These are phyloP conservation scores for Ceratocystis papillata DNA, from an alignment of 2,329 filamentous ascomycete species.

Conservation along the genomic window DNA sequence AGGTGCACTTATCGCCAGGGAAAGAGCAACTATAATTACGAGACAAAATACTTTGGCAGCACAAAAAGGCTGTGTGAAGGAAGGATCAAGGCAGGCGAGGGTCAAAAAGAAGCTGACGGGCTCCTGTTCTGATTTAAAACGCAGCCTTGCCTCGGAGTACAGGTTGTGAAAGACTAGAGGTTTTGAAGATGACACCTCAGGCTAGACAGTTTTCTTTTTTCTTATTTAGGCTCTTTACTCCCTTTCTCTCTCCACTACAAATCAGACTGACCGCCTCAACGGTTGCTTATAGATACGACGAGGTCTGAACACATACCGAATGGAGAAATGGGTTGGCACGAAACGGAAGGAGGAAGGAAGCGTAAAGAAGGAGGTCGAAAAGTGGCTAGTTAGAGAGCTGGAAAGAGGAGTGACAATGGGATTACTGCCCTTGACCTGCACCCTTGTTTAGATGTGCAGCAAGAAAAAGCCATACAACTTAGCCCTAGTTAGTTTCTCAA, in stretches of 20 bases:
- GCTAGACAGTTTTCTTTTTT: too few species aligned
- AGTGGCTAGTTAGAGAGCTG: background rate
- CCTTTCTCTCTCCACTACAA: background rate
- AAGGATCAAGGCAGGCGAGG: background rate
- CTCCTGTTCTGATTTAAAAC: background rate
- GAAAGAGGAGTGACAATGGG: background rate
- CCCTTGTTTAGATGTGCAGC: background rate
- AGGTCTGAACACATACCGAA: background rate
- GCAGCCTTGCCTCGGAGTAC: background rate
- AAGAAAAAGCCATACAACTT: background rate
- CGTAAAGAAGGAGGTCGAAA: background rate
- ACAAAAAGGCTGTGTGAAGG: background rate
- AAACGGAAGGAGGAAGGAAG: background rate
- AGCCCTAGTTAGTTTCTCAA: background rate
- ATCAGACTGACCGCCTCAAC: constrained; percentile 1
- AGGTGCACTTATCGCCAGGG: too few species aligned
- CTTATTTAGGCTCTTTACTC: too few species aligned
- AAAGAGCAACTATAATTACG: background rate
- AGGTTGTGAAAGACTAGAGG: background rate
- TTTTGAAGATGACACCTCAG: background rate
- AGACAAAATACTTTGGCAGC: background rate
- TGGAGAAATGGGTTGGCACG: background rate
- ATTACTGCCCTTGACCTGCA: background rate
- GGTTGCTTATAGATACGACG: constrained; percentile 3
- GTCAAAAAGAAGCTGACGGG: background rate